Evolutionary conservation across 1,284 basidiomycete species (phyloP).

Genomic region (Phylloporus gajari): DNA sequence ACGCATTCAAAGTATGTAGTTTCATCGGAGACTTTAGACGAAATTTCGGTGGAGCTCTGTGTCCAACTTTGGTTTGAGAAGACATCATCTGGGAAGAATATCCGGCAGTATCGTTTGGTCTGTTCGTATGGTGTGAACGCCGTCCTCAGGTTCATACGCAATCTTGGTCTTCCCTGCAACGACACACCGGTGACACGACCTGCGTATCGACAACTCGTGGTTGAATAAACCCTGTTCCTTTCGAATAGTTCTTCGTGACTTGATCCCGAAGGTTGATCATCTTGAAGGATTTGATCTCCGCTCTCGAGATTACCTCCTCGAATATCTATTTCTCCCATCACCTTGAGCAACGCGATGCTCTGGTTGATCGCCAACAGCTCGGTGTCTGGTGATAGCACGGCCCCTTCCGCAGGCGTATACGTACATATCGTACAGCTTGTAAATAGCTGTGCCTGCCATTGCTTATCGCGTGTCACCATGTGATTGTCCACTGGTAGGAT

Average conservation of each 20-base stretch:
- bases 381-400: not conserved
- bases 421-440: constrained; percentile 65
- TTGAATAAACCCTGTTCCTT: not conserved
- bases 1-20: constrained; percentile 50
- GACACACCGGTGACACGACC: not conserved
- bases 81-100: constrained; percentile 32
- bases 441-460: constrained; percentile 71
- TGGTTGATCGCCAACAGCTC: constrained; percentile 21
- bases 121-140: constrained; percentile 30
- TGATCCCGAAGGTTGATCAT: constrained; percentile 11
- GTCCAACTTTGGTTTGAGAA: not conserved
- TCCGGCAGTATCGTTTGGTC: constrained; percentile 38
- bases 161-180: constrained; percentile 14
- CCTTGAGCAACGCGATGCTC: constrained; percentile 30
- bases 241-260: not conserved
- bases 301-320: not conserved
- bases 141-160: not conserved
- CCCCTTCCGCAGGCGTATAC: constrained; percentile 47
- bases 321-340: constrained; percentile 23
- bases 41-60: constrained; percentile 7
- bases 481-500: constrained; percentile 60
- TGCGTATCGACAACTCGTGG: not conserved
- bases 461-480: constrained; percentile 54
- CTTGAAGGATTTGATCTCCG: not conserved
- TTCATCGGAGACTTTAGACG: constrained; percentile 15